Evolutionary conservation across 768 basidiomycete species (phyloP).

Genomic region (Nevesoporus exiguus): DNA sequence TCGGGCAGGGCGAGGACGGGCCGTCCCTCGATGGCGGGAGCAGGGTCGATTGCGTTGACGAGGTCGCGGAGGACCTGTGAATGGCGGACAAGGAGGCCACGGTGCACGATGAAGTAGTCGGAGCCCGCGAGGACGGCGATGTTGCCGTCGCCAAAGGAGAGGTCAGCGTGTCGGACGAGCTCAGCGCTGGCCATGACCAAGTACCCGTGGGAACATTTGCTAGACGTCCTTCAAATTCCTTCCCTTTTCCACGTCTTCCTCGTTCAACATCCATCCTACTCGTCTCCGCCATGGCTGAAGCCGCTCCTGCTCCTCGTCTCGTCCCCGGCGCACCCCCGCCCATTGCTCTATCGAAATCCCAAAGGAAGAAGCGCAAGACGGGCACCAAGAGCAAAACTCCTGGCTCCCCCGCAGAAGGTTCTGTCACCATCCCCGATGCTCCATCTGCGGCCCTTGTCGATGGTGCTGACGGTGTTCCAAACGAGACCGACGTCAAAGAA

Average conservation of each 20-base stretch:
- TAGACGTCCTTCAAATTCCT: slow-evolving; percentile 13
- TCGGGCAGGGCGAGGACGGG: slow-evolving; percentile 56
- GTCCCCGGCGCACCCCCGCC: slow-evolving; percentile 79
- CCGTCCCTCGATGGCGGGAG: slow-evolving; percentile 46
- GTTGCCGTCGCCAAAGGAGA: slow-evolving; percentile 70
- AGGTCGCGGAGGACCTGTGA: slow-evolving; percentile 48
- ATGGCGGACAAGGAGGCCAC: slow-evolving; percentile 61
- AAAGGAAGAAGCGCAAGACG: slow-evolving; percentile 68
- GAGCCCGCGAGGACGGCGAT: slow-evolving; percentile 55
- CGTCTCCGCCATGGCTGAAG: slow-evolving; percentile 35
- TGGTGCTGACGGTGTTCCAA: slow-evolving; percentile 51
- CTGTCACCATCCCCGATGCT: slow-evolving; percentile 42
- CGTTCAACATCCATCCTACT: neutral
- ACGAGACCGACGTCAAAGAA: slow-evolving; percentile 45
- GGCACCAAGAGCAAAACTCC: slow-evolving; percentile 43
- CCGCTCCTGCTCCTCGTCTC: slow-evolving; percentile 42
- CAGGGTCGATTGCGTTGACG: slow-evolving; percentile 32
- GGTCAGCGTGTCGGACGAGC: slow-evolving; percentile 44
- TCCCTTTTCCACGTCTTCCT: slow-evolving; percentile 3
- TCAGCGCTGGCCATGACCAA: slow-evolving; percentile 13
- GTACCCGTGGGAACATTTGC: slow-evolving; percentile 16
- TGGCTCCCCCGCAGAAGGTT: slow-evolving; percentile 43
- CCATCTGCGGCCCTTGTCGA: slow-evolving; percentile 46
- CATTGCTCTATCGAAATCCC: slow-evolving; percentile 53
- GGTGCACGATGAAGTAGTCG: slow-evolving; percentile 67